phyloP scores from a whole-genome alignment of 1,139 yeast species.

The Yamadazyma jaroonii region DNA sequence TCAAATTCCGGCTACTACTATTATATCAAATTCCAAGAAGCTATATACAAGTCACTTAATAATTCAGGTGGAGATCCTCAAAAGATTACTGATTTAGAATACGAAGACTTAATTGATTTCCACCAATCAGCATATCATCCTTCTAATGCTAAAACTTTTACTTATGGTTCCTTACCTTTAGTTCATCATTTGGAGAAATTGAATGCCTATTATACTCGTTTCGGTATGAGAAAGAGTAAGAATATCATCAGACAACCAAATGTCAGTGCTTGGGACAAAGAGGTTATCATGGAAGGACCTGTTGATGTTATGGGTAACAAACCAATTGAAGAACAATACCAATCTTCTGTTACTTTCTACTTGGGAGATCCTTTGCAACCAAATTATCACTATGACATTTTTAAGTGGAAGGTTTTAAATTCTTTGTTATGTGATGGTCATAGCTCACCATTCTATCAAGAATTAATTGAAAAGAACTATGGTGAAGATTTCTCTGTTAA shows the following conservation, averaged over 20 bases:
- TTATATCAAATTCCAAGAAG: slow-evolving; percentile 80
- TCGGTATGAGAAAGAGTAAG: slow-evolving; percentile 46
- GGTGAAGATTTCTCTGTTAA: slow-evolving; percentile 89
- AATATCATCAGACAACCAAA: slow-evolving; percentile 26
- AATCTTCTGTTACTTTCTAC: slow-evolving; percentile 84
- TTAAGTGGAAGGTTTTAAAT: slow-evolving; percentile 70
- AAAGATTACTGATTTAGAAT: slow-evolving; percentile 67
- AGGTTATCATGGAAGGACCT: slow-evolving; percentile 57
- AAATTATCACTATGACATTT: slow-evolving; percentile 52
- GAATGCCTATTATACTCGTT: slow-evolving; percentile 47
- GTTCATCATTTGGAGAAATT: slow-evolving; percentile 59
- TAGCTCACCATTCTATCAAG: slow-evolving; percentile 83
- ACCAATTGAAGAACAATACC: slow-evolving; percentile 67
- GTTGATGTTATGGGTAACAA: slow-evolving; percentile 68
- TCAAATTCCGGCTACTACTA: slow-evolving; percentile 84
- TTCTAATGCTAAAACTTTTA: slow-evolving; percentile 79
- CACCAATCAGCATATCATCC: slow-evolving; percentile 82
- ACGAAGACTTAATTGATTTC: slow-evolving; percentile 74
- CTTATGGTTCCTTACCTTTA: slow-evolving; percentile 80
- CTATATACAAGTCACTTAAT: slow-evolving; percentile 80
- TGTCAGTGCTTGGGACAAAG: slow-evolving; percentile 14
- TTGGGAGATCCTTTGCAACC: slow-evolving; percentile 71
- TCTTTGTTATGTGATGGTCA: slow-evolving; percentile 86
- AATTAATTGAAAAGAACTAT: slow-evolving; percentile 75
- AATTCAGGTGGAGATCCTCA: slow-evolving; percentile 96